Base-by-base conservation (phyloP, 768 basidiomycete genomes). In the Vararia minispora region DNA sequence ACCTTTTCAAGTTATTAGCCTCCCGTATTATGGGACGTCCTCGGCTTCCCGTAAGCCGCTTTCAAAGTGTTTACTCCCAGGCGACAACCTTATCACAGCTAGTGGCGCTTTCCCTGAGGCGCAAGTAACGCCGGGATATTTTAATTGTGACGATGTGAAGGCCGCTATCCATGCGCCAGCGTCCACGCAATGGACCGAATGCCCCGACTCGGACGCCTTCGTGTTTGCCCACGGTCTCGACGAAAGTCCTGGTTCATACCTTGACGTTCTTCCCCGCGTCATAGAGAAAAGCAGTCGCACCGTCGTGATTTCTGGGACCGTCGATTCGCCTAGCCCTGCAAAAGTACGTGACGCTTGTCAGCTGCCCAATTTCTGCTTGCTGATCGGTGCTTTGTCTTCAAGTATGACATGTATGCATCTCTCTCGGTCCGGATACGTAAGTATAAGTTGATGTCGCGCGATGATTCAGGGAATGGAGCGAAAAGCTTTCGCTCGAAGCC, bases 341-440 rank as follows among this genome's bases (percentile, higher is more conserved):
- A 37, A 48, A 48, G 47, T 48, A 27, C 28, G 47, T 35, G 3
- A 16, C 4, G 10, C 14, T 12, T 4, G 13, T 37, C 2, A 5
- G 13, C 28, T 27, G 6, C 10, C 21, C 16, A 16, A 12, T 14
- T 3, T 3, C 22, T 13, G 27, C 10, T 34, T 25, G n/a, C 21
- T 23, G n/a, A 39, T 13, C 7, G 18, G 18, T 21, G 4, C 22
- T 8, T 21, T 16, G 8, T 6, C 9, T 14, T 3, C 14, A 18
- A 47, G 46, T 30, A 47, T 45, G 46, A 47, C 46, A 12, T 47
- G 46, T 47, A 14, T 39, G 46, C 45, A 18, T 39, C 31, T 16
- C 13, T 8, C 28, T n/a, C 17, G 13, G 29, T 17, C 18, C 13
- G 7, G 2, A 6, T 31, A 3, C 23, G 13, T 20, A 6, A 3